Evolutionary conservation across 129 eudicot species (phyloP).

Genomic region (Flaveria trinervia): DNA sequence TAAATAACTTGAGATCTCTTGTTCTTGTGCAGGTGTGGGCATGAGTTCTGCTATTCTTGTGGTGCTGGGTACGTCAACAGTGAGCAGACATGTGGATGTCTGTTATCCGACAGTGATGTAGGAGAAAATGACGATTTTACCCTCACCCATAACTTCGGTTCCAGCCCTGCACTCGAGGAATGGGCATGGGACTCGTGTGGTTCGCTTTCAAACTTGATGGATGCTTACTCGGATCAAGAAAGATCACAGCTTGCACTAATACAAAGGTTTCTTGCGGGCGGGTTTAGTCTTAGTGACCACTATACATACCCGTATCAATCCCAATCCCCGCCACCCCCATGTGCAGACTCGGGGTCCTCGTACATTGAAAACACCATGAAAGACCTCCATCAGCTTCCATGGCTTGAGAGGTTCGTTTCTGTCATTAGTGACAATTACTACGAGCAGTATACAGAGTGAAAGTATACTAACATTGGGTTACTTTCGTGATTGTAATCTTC

Average conservation of each 20-base stretch:
- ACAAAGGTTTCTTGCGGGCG: slow-evolving; percentile 88
- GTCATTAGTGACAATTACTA: slow-evolving; percentile 86
- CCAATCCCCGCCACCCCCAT: slow-evolving; percentile 65
- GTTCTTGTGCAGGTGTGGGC: slow-evolving; percentile 65
- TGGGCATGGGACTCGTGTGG: slow-evolving; percentile 95
- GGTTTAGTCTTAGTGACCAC: slow-evolving; percentile 69
- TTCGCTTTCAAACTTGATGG: slow-evolving; percentile 65
- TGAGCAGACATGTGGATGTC: slow-evolving; percentile 71
- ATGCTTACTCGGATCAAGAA: slow-evolving; percentile 93
- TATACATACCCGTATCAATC: slow-evolving; percentile 36
- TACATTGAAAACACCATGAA: slow-evolving; percentile 82
- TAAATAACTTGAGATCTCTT: slow-evolving; percentile 1
- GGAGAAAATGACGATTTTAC: slow-evolving; percentile 37
- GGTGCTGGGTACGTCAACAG: slow-evolving; percentile 63
- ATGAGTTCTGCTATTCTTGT: slow-evolving; percentile 93
- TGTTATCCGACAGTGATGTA: slow-evolving; percentile 49
- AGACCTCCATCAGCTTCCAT: slow-evolving; percentile 96
- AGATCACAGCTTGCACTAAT: slow-evolving; percentile 90
- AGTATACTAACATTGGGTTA: slow-evolving; percentile 18
- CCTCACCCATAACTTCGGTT: slow-evolving; percentile 52
- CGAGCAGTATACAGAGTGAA: slow-evolving; percentile 62
- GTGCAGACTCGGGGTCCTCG: slow-evolving; percentile 54
- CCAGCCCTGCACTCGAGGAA: slow-evolving; percentile 42
- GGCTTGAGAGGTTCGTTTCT: slow-evolving; percentile 95
- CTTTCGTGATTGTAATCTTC: slow-evolving; percentile 32